Conservation (phyloP, 2,329 filamentous ascomycete genomes). For the Alternaria alternata region DNA sequence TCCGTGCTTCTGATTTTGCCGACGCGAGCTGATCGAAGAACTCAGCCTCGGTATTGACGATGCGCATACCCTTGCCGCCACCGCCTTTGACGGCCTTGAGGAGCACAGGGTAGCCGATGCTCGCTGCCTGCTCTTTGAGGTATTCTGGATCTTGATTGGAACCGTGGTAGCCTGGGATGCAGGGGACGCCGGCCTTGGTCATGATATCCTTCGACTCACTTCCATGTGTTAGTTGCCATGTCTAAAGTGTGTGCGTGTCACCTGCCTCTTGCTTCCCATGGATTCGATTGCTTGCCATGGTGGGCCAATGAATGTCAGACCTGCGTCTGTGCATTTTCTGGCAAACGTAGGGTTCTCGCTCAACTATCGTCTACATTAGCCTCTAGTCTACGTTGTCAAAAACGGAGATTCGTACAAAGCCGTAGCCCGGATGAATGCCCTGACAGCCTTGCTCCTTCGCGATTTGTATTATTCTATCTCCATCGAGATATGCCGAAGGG, state of each 20-base stretch:
- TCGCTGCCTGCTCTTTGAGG: slow-evolving; percentile 74
- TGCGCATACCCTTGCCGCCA: slow-evolving; percentile 74
- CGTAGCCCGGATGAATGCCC: slow-evolving; percentile 95
- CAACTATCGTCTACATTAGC: slow-evolving; percentile 54
- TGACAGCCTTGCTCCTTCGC: slow-evolving; percentile 87
- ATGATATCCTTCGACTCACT: slow-evolving; percentile 93
- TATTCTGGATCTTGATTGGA: slow-evolving; percentile 73
- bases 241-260: neutral
- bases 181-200: slow-evolving; percentile 92
- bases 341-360: slow-evolving; percentile 95
- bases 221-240: slow-evolving; percentile 15
- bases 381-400: neutral
- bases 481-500: slow-evolving; percentile 88
- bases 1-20: slow-evolving; percentile 70
- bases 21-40: slow-evolving; percentile 69
- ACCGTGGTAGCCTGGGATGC: slow-evolving; percentile 95
- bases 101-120: slow-evolving; percentile 71
- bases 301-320: slow-evolving; percentile 92
- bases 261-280: slow-evolving; percentile 90
- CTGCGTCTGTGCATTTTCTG: slow-evolving; percentile 84
- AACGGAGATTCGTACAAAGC: slow-evolving; percentile 65
- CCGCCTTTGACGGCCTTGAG: slow-evolving; percentile 72
- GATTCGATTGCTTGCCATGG: slow-evolving; percentile 77
- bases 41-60: slow-evolving; percentile 64
- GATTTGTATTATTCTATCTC: slow-evolving; percentile 87